phyloP scores from a whole-genome alignment of 441 rosid genomes.

The Erodium moschatum region DNA sequence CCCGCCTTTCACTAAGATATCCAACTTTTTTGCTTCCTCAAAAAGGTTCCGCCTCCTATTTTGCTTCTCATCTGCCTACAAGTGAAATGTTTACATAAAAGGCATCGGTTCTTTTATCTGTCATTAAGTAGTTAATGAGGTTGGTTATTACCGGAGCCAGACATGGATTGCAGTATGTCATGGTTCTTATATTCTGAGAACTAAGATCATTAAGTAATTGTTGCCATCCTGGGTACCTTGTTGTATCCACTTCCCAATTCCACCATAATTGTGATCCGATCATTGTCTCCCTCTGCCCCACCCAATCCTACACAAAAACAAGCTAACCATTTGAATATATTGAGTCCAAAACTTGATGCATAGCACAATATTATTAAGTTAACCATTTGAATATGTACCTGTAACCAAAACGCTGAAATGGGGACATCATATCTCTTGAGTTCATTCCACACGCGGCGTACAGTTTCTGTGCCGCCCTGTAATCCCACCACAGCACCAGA shows the following conservation, averaged over 20 bases:
- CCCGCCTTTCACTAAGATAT: slow-evolving; percentile 46
- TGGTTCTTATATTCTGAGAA: slow-evolving; percentile 41
- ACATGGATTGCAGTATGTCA: slow-evolving; percentile 75
- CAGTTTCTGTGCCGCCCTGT: slow-evolving; percentile 64
- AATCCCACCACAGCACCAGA: slow-evolving; percentile 68
- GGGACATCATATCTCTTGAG: slow-evolving; percentile 41
- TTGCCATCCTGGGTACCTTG: slow-evolving; percentile 49
- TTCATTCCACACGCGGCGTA: slow-evolving; percentile 39
- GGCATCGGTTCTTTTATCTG: slow-evolving; percentile 6
- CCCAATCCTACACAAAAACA: slow-evolving; percentile 51
- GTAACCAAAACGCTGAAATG: slow-evolving; percentile 69
- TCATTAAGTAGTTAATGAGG: too few species aligned
- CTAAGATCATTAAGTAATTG: slow-evolving; percentile 42
- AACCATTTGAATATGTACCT: slow-evolving; percentile 28
- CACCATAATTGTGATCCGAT: slow-evolving; percentile 70
- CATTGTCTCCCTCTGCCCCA: slow-evolving; percentile 53
- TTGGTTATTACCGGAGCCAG: slow-evolving; percentile 41
- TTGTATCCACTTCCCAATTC: slow-evolving; percentile 68
- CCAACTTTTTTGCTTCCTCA: slow-evolving; percentile 51
- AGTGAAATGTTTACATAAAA: slow-evolving; percentile 16
- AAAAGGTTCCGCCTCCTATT: slow-evolving; percentile 45
- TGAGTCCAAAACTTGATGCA: too few species aligned
- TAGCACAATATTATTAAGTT: too few species aligned
- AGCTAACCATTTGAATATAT: neutral
- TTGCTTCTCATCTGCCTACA: slow-evolving; percentile 42